phyloP scores from a whole-genome alignment of 2,329 filamentous ascomycete genomes.

The Chaetothyriales sp. region DNA sequence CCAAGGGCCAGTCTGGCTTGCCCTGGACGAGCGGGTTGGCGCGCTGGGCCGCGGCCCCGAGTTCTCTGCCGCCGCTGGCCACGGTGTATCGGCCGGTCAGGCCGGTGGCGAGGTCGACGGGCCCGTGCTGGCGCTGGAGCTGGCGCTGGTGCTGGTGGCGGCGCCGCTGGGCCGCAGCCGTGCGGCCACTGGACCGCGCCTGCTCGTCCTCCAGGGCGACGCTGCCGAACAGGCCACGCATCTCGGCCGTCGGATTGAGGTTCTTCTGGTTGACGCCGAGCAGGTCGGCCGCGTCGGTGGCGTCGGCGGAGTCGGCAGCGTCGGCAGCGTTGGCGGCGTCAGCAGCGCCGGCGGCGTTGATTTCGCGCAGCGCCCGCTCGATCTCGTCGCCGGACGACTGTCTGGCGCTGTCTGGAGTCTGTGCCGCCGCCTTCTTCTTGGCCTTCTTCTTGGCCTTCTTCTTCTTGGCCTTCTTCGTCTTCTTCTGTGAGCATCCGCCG shows the following conservation, averaged over 20 bases:
- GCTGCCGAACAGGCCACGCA: conserved; percentile 61
- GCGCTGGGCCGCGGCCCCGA: conserved; percentile 58
- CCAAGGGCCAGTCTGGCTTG: conserved; percentile 73
- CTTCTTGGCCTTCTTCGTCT: conserved; percentile 47
- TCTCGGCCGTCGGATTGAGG: conserved; percentile 80
- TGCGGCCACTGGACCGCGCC: conserved; percentile 28
- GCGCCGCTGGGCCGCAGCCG: conserved; percentile 31
- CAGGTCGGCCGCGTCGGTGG: conserved; percentile 38
- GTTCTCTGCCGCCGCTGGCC: conserved; percentile 46
- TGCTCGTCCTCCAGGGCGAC: conserved; percentile 48
- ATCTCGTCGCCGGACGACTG: conserved; percentile 46
- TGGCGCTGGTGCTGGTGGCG: conserved; percentile 30
- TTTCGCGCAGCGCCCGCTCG: conserved; percentile 47
- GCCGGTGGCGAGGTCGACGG: conserved; percentile 40
- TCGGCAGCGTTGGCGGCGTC: no score
- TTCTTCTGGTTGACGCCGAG: conserved; percentile 55
- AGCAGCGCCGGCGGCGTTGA: conserved; percentile 39
- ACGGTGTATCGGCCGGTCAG: conserved; percentile 40
- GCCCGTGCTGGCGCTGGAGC: conserved; percentile 26
- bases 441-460: conserved; percentile 46
- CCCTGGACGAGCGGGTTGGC: conserved; percentile 76
- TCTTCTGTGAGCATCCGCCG: conserved; percentile 17
- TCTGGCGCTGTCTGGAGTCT: conserved; percentile 24
- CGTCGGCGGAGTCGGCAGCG: conserved; percentile 36
- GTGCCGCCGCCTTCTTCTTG: conserved; percentile 47